Evolutionary conservation across 2,329 filamentous ascomycete species (phyloP), one percentile per base, ranked within the genome.

Genomic region (Whalleya microplaca): DNA sequence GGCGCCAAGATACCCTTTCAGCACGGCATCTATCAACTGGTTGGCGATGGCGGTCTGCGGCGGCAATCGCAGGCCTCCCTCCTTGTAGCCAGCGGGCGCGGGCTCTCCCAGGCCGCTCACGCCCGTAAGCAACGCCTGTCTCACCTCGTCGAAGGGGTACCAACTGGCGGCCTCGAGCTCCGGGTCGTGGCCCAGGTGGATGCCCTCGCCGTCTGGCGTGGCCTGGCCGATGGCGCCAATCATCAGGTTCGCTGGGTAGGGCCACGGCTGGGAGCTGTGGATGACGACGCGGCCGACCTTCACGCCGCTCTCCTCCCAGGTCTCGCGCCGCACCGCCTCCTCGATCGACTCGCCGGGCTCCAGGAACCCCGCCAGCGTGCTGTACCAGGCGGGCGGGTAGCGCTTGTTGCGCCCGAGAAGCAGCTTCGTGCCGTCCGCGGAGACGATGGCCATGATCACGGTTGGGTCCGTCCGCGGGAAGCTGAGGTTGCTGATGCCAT

Each of bases 401-500:
- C 91, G 84, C 75, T 90, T 90, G 69, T 91, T 86, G 14, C 95
- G 87, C 40, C 95, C 95, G 0, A 99, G 87, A 7, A 99, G 84
- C 41, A 96, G 77, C 59, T 86, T 85, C 63, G 87, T 83, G 48
- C 89, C 89, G 65, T 96, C 91, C 48, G 87, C 81, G 51, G 90
- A 96, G 29, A 98, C 84, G 10, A 97, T 88, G 0, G 93, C 94
- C 76, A 96, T 93, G 75, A 99, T 99, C 72, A 98, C 92, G 23
- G 92, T 96, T 1, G 93, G 92, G 67, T 97, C 93, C 1, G 94
- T 97, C 48, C 93, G 86, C 2, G 94, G 94, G 80, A 97, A 98
- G 69, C 84, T 89, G 51, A 97, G 81, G 75, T 99, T 99, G 29
- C 92, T 96, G 45, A 99, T 78, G 21, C 91, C 92, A 41, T 86